These are phyloP conservation scores for Fraxinus albicans DNA, from an alignment of 305 asterid species.

Conservation along the genomic window DNA sequence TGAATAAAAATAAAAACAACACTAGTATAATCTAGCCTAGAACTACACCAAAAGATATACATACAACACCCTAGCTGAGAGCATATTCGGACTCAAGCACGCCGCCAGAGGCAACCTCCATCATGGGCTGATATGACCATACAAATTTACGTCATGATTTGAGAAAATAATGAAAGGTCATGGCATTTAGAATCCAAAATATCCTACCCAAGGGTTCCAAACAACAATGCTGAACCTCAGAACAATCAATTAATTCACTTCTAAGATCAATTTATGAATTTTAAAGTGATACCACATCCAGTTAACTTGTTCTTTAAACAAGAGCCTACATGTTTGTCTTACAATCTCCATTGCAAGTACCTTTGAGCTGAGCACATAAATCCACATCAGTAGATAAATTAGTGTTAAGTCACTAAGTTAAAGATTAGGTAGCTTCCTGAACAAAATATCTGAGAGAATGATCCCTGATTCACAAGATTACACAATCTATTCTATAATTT, in stretches of 20 bases:
- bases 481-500: not conserved
- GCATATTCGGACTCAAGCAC: not conserved
- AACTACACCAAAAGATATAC: not conserved
- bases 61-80: conserved; percentile 4
- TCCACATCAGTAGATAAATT: not conserved
- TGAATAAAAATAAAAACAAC: not conserved
- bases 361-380: not conserved
- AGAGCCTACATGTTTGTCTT: not conserved
- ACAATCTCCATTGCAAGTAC: not conserved
- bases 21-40: not conserved
- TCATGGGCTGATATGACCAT: not conserved
- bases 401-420: not conserved
- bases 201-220: not conserved
- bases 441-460: not conserved
- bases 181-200: not conserved
- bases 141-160: not conserved
- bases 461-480: not conserved
- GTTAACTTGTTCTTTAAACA: not conserved
- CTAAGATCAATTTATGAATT: not conserved
- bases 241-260: not conserved
- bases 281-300: not conserved
- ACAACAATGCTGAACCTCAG: not conserved
- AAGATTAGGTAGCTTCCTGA: not conserved
- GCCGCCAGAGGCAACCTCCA: not conserved
- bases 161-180: not conserved